Evolutionary conservation across 208 protist species (phyloP).

Genomic region (Crithidia thermophila): DNA sequence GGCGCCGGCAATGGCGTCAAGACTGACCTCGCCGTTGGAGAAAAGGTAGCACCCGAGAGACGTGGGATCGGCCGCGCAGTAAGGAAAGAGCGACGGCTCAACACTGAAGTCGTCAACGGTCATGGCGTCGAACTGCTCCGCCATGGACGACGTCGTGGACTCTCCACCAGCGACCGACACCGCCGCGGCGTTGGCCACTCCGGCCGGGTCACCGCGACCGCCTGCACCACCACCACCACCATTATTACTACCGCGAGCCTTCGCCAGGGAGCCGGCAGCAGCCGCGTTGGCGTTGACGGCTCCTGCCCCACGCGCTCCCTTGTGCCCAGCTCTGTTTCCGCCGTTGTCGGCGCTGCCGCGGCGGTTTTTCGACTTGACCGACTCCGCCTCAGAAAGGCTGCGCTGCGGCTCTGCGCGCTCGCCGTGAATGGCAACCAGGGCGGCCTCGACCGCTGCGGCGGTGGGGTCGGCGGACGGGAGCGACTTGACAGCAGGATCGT

Average conservation of each 20-base stretch:
- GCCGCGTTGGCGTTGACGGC: too few relatives aligned
- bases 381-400: neutral
- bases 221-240: too few relatives aligned
- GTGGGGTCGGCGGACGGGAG: slow-evolving; percentile 2
- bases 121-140: slow-evolving; percentile 5
- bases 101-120: too few relatives aligned
- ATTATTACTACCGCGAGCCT: too few relatives aligned
- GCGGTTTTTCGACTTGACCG: slow-evolving; percentile 1
- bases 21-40: slow-evolving; percentile 2
- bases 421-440: slow-evolving; percentile 19
- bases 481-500: slow-evolving; percentile 16
- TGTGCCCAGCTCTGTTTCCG: slow-evolving; percentile 5
- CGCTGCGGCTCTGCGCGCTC: neutral
- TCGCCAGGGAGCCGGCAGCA: too few relatives aligned
- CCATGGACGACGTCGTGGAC: too few relatives aligned
- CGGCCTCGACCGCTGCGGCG: slow-evolving; percentile 13
- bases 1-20: too few relatives aligned
- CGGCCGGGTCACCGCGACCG: too few relatives aligned
- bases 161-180: too few relatives aligned
- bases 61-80: slow-evolving; percentile 10
- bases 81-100: slow-evolving; percentile 9
- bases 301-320: too few relatives aligned
- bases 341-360: slow-evolving; percentile 11
- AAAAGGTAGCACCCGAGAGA: slow-evolving; percentile 18
- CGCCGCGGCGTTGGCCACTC: too few relatives aligned